Conservation (phyloP, 768 basidiomycete genomes). For the Suillus americanus region DNA sequence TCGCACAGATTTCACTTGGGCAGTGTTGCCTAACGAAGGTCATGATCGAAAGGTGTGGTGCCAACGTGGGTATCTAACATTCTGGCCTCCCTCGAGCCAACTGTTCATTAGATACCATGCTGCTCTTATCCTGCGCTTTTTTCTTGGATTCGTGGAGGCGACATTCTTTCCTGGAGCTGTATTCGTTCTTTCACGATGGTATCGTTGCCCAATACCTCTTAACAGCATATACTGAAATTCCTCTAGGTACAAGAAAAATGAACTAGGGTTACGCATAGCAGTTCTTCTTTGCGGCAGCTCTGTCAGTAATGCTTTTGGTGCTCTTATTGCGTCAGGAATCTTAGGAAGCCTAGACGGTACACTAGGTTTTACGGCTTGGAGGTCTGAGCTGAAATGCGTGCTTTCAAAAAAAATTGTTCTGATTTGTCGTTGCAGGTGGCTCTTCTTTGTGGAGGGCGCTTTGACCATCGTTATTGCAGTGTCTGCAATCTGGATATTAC, state of each 20-base stretch:
- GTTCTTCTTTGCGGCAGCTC: constrained; percentile 68
- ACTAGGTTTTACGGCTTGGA: constrained; percentile 69
- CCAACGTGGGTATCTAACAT: constrained; percentile 17
- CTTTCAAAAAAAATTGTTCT: neutral
- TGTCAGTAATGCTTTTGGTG: constrained; percentile 78
- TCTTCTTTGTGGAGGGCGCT: constrained; percentile 66
- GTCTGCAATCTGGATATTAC: constrained; percentile 59
- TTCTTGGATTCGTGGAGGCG: constrained; percentile 69
- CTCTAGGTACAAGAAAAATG: constrained; percentile 53
- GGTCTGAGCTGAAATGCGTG: constrained; percentile 37
- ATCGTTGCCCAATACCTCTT: neutral
- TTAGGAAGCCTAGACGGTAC: constrained; percentile 66
- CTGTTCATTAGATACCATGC: constrained; percentile 46
- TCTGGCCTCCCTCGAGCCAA: too few relatives aligned
- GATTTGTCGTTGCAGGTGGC: constrained; percentile 46
- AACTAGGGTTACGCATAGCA: constrained; percentile 67
- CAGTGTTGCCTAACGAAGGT: constrained; percentile 1
- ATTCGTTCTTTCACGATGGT: constrained; percentile 69
- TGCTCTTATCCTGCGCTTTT: constrained; percentile 57
- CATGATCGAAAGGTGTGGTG: constrained; percentile 32
- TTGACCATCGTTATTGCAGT: constrained; percentile 53
- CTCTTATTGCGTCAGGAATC: constrained; percentile 73
- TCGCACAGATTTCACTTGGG: neutral
- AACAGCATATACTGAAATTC: neutral
- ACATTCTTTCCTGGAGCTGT: constrained; percentile 68